Conservation (phyloP, 2,329 filamentous ascomycete genomes). For the Talaromyces albobiverticillius region DNA sequence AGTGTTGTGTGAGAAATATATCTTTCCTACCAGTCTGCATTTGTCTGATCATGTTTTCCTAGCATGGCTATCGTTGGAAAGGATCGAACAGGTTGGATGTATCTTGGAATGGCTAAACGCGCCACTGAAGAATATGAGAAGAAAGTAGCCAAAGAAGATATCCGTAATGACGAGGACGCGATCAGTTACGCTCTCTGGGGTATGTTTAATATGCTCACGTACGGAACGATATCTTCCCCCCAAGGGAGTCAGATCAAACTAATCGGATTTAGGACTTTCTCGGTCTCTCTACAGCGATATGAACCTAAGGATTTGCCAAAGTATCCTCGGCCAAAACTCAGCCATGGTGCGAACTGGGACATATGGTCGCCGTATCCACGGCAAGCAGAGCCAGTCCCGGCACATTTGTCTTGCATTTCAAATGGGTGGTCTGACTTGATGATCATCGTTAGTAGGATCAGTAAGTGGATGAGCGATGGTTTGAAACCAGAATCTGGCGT, state of each 20-base stretch:
- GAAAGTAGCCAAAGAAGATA: not conserved
- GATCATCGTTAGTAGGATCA: not conserved
- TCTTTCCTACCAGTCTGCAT: not conserved
- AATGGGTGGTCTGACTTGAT: slow-evolving; percentile 4
- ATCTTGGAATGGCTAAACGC: slow-evolving; percentile 2
- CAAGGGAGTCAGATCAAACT: not conserved
- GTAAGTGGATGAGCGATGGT: not conserved
- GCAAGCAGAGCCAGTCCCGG: not conserved
- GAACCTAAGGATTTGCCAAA: not conserved
- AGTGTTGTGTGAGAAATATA: not conserved
- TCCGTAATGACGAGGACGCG: not conserved
- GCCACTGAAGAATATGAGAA: slow-evolving; percentile 1
- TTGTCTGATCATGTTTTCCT: not conserved
- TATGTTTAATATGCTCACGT: slow-evolving; percentile 8
- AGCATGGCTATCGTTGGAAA: not conserved
- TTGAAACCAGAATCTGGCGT: not conserved
- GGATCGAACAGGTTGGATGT: slow-evolving; percentile 2
- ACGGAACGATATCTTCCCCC: not conserved
- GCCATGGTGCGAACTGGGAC: not conserved
- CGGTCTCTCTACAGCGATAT: not conserved
- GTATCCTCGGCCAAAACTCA: not conserved
- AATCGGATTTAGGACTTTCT: not conserved
- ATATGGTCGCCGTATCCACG: slow-evolving; percentile 1
- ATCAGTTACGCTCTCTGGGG: slow-evolving; percentile 8
- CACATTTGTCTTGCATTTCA: slow-evolving; percentile 3